Evolutionary conservation across 1,139 yeast genomes (phyloP).

Genomic region (Suzukiozyma palmioleophila): DNA sequence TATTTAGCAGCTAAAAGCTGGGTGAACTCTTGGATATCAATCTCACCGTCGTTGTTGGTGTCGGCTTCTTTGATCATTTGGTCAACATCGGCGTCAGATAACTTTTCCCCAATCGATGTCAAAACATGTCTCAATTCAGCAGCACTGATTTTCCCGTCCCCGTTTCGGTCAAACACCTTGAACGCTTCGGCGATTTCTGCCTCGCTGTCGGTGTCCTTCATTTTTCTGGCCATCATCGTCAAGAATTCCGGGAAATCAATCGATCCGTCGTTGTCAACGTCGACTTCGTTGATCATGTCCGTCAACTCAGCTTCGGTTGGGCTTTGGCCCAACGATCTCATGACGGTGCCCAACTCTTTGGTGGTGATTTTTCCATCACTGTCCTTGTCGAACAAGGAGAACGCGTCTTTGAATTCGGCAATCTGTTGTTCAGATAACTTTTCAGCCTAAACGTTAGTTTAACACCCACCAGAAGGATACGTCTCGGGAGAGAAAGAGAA

Average conservation of each 20-base stretch:
- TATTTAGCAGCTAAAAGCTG: constrained; percentile 58
- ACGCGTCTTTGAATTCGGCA: constrained; percentile 96
- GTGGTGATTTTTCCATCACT: constrained; percentile 95
- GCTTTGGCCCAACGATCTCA: constrained; percentile 96
- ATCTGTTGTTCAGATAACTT: constrained; percentile 94
- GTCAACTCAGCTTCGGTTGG: constrained; percentile 95
- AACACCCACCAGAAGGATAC: no score
- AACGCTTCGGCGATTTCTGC: constrained; percentile 97
- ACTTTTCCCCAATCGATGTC: constrained; percentile 90
- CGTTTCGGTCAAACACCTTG: constrained; percentile 90
- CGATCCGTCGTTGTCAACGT: constrained; percentile 89
- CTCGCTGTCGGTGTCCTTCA: constrained; percentile 94
- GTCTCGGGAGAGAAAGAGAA: no score
- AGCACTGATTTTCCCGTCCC: constrained; percentile 94
- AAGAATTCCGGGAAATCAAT: constrained; percentile 87
- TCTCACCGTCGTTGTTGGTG: constrained; percentile 93
- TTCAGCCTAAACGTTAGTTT: constrained; percentile 51
- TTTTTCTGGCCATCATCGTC: constrained; percentile 90
- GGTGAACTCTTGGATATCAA: constrained; percentile 93
- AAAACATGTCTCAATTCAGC: constrained; percentile 93
- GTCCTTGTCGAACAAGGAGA: constrained; percentile 92
- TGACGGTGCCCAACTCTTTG: constrained; percentile 93
- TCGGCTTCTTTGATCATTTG: constrained; percentile 97
- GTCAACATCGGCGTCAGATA: constrained; percentile 93
- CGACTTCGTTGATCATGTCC: constrained; percentile 96